A percentile compares a stretch with the other conserved stretches of the same genome.
Evolutionary conservation across 768 basidiomycete genomes (phyloP).

Genomic region (Boletus tomentosulus): DNA sequence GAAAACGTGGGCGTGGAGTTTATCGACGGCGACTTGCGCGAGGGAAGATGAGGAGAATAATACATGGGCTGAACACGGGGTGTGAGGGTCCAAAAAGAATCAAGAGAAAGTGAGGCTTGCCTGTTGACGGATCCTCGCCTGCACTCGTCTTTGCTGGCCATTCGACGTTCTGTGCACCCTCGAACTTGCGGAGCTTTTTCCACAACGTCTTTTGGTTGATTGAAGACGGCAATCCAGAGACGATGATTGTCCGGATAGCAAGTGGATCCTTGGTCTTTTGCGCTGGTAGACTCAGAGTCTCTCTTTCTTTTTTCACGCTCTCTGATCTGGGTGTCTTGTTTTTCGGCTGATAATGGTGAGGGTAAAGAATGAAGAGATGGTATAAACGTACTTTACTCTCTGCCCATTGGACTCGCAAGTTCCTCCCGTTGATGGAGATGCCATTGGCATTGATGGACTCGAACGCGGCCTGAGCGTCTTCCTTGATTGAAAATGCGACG

Average conservation of each 20-base stretch:
- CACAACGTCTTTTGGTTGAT: conserved; percentile 66
- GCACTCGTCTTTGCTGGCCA: conserved; percentile 51
- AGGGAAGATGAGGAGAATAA: conserved; percentile 64
- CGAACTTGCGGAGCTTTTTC: conserved; percentile 83
- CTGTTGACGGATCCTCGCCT: conserved; percentile 50
- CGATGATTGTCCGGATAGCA: conserved; percentile 78
- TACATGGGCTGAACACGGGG: conserved; percentile 53
- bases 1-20: conserved; percentile 90
- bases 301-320: conserved; percentile 36
- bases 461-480: conserved; percentile 80
- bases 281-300: conserved; percentile 32
- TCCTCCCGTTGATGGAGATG: conserved; percentile 62
- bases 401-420: conserved; percentile 76
- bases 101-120: conserved; percentile 27
- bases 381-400: conserved; percentile 57
- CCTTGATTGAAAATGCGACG: conserved; percentile 83
- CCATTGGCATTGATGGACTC: conserved; percentile 61
- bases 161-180: conserved; percentile 71
- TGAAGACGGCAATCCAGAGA: conserved; percentile 65
- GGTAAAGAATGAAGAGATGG: too few relatives aligned
- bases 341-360: conserved; percentile 37
- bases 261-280: conserved; percentile 57
- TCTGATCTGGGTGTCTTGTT: conserved; percentile 27
- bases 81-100: not conserved
- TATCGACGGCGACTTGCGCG: conserved; percentile 68